These are phyloP conservation scores for Spergularia azorica DNA, from an alignment of 179 eudicot species.

Conservation along the genomic window DNA sequence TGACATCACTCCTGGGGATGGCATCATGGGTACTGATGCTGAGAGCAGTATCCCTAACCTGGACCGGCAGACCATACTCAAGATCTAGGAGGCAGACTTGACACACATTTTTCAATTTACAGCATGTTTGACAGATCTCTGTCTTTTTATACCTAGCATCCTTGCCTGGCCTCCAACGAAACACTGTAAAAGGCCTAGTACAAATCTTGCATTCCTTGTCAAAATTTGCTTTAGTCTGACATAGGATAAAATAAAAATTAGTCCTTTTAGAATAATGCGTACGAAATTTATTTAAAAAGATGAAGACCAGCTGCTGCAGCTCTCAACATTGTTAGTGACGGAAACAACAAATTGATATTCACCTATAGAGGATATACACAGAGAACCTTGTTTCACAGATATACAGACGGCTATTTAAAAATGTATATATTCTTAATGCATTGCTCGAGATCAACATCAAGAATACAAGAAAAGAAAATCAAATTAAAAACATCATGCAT, in stretches of 20 bases:
- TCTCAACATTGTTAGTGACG: too few species aligned
- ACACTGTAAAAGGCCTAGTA: constrained; percentile 93
- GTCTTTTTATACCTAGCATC: constrained; percentile 96
- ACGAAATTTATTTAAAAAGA: too few species aligned
- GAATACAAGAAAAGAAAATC: too few species aligned
- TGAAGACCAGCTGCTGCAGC: too few species aligned
- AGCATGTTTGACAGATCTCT: constrained; percentile 96
- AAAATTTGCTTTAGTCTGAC: constrained; percentile 91
- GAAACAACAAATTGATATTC: too few species aligned
- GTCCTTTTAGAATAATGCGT: too few species aligned
- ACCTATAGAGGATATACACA: too few species aligned
- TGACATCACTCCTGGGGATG: constrained; percentile 97
- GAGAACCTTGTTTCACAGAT: too few species aligned
- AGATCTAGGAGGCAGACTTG: constrained; percentile 98
- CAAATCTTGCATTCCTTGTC: constrained; percentile 99
- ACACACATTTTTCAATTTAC: constrained; percentile 95
- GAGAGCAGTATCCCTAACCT: constrained; percentile 95
- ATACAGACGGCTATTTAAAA: too few species aligned
- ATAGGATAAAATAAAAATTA: constrained; percentile 4
- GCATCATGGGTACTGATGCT: constrained; percentile 88
- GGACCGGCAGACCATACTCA: constrained; percentile 95
- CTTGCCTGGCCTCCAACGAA: constrained; percentile 98
- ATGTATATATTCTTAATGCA: too few species aligned
- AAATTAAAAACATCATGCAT: too few species aligned
- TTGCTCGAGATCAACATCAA: too few species aligned